Conservation (phyloP, 2,329 filamentous ascomycete species). For the Beauveria asiatica region DNA sequence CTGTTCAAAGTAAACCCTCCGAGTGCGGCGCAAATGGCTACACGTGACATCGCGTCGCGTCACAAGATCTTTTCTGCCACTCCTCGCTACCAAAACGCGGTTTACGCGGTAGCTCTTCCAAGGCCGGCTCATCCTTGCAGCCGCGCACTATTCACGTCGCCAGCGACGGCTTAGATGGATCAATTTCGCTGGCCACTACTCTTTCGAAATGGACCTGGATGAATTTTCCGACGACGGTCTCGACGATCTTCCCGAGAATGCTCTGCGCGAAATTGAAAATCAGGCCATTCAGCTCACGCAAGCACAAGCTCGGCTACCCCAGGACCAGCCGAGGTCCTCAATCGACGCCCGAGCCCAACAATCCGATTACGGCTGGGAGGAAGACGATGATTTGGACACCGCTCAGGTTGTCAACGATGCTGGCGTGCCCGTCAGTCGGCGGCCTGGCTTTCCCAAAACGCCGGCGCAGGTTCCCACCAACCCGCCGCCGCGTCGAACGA, state of each 20-base stretch:
- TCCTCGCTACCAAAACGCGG: neutral
- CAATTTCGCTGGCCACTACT: neutral
- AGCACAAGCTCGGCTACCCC: constrained; percentile 26
- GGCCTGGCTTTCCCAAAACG: constrained; percentile 10
- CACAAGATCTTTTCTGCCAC: neutral
- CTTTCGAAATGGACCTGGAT: constrained; percentile 35
- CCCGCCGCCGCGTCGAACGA: constrained; percentile 17
- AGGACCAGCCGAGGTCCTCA: constrained; percentile 16
- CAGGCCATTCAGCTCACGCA: constrained; percentile 55
- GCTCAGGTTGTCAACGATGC: constrained; percentile 45
- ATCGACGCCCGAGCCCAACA: constrained; percentile 20
- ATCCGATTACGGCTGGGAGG: constrained; percentile 36
- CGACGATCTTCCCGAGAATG: constrained; percentile 49
- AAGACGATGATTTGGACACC: constrained; percentile 51
- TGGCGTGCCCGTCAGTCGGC: constrained; percentile 30
- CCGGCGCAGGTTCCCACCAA: constrained; percentile 25
- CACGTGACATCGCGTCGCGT: constrained; percentile 21
- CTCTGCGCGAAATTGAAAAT: constrained; percentile 54
- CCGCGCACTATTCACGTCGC: neutral
- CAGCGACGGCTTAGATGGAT: neutral
- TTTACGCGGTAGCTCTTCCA: neutral
- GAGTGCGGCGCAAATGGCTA: neutral
- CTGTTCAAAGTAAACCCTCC: neutral
- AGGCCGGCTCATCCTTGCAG: neutral
- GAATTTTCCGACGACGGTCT: constrained; percentile 57